Percentiles rank a stretch among this genome's conserved stretches.
Conservation (phyloP, 352 stramenopile species). For the Poterioochromonas sp. region DNA sequence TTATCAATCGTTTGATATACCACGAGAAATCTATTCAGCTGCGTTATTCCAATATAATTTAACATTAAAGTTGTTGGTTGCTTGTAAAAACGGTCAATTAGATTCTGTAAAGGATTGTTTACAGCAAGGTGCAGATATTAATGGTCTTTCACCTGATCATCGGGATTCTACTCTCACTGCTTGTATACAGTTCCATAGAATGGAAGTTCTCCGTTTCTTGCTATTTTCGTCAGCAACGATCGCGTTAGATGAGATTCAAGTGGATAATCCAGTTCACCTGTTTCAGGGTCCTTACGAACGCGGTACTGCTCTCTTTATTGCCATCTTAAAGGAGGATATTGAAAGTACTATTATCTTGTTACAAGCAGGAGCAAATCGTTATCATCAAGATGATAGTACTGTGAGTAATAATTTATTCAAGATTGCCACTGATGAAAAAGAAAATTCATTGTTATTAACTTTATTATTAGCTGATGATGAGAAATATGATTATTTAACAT, state of each 20-base stretch:
- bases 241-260: neutral
- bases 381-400: too few relatives aligned
- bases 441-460: neutral
- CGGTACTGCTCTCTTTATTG: neutral
- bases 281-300: neutral
- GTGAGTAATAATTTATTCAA: too few relatives aligned
- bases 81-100: constrained; percentile 15
- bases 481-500: neutral
- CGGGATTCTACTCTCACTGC: neutral
- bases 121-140: neutral
- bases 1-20: neutral
- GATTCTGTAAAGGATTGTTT: neutral
- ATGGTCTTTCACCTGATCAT: neutral
- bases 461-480: neutral
- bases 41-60: neutral
- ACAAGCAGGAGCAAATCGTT: constrained; percentile 14
- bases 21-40: neutral
- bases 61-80: neutral
- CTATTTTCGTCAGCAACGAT: neutral
- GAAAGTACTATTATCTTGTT: neutral
- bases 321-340: neutral
- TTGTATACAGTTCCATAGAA: neutral
- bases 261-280: neutral
- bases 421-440: neutral
- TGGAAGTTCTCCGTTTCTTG: neutral